Conservation (phyloP, 768 basidiomycete genomes). For the Rhodotorula babjevae region DNA sequence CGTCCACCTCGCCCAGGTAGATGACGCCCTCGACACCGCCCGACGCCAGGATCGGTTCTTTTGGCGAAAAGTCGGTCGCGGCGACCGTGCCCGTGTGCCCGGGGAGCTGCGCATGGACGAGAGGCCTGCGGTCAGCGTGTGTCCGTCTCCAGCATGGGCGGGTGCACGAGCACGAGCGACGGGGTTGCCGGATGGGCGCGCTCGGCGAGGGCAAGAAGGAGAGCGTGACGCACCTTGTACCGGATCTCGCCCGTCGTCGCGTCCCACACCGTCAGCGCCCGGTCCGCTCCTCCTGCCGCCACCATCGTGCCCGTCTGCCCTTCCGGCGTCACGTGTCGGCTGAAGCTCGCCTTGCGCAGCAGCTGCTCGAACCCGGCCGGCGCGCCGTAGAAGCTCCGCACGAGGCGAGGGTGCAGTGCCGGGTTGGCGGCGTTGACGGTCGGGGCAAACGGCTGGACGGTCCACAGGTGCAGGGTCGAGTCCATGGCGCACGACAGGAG, state of each 20-base stretch:
- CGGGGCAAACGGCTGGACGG: slow-evolving; percentile 88
- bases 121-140: not conserved
- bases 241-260: slow-evolving; percentile 41
- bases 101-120: slow-evolving; percentile 58
- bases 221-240: slow-evolving; percentile 41
- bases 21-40: slow-evolving; percentile 35
- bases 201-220: not conserved
- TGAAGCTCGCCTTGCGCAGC: slow-evolving; percentile 76
- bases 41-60: slow-evolving; percentile 67
- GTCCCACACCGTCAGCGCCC: slow-evolving; percentile 50
- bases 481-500: slow-evolving; percentile 88
- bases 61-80: slow-evolving; percentile 91
- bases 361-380: slow-evolving; percentile 92
- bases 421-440: slow-evolving; percentile 76
- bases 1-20: slow-evolving; percentile 41
- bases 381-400: slow-evolving; percentile 56
- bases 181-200: no score
- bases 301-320: slow-evolving; percentile 45
- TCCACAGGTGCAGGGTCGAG: slow-evolving; percentile 81
- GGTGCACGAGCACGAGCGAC: no score
- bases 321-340: slow-evolving; percentile 17
- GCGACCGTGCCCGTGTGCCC: slow-evolving; percentile 97
- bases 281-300: slow-evolving; percentile 51
- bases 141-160: no score
- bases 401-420: slow-evolving; percentile 41